Base-by-base conservation (phyloP, 2,329 filamentous ascomycete genomes). In the Gremmenia infestans region DNA sequence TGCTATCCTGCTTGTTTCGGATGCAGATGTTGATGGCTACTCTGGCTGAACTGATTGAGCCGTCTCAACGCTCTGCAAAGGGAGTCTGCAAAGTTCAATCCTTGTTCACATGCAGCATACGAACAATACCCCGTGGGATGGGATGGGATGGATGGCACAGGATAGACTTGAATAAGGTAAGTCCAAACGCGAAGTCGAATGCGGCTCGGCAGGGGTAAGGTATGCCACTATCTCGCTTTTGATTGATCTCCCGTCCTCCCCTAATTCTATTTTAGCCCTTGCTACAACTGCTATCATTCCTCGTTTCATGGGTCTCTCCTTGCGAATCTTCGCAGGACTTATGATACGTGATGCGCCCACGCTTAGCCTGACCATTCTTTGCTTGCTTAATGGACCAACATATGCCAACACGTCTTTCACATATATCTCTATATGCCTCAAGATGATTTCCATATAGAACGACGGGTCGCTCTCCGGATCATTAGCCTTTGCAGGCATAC, bases 301-400 rank as follows among this genome's bases (percentile, higher is more conserved):
- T 39, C 53, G 62, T 65, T 64, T 66, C 63, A 65, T 59, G 58
- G 58, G 50, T 50, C 36, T 32, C 48, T 64, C 62, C 65, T 58
- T 60, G 55, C 61, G 60, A 54, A 56, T 62, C 60, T 61, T 66
- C 60, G 59, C 64, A 66, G 63, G 58, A 61, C 63, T 66, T 66
- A 67, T 68, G 64, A 67, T 65, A 64, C 64, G 56, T 63, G 66
- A 66, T 65, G 64, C 64, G 58, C 58, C 63, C 52, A 56, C 54
- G 57, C 59, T 61, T 62, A 50, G 53, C 56, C 58, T 48, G 56
- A 57, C 54, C 48, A 59, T 51, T 7, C 28, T 8, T 55, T 58
- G 47, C 55, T 57, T 61, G 58, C 56, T 61, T 58, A 49, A 62
- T 62, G 55, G 54, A 36, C 43, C 53, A 55, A 48, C 54, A 54